Evolutionary conservation across 2,329 filamentous ascomycete species (phyloP), one percentile per base, ranked within the genome.

Genomic region (Trichoderma gracile): DNA sequence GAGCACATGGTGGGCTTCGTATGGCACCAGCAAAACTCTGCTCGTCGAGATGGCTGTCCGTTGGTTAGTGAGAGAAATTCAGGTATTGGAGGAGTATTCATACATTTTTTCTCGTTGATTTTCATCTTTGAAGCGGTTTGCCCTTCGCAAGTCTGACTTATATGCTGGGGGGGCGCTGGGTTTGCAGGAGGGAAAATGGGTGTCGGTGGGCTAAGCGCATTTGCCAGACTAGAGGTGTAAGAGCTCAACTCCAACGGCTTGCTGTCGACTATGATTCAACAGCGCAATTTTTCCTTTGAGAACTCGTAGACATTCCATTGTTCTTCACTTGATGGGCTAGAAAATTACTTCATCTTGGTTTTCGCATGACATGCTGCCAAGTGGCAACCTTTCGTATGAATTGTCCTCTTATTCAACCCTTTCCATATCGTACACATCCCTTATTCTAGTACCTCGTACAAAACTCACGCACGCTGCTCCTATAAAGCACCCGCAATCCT

Each of bases 1-100:
- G 17, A 83, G 82, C 25, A 98, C 94, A 79, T 97, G 94, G 73
- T 88, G 89, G 43, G 82, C 78, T 67, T 89, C 89, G 77, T 97
- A 97, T 0, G 93, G 93, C 10, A 97, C 92, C 10, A 98, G 84
- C 19, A 96, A 83, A 50, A 91, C 80, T 56, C 81, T 81, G 5
- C 83, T 77, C 1, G 89, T 89, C 3, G 85, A 82, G 38, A 96
- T 78, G 19, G 89, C 92, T 96, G 69, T 7, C 17, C 15, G 1
- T 10, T n/a, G 9, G 5, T 59, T 42, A 59, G 43, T 7, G 3
- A 21, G 23, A 0, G 15, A n/a, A 7, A 4, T 0, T 15, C 25
- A 6, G 23, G n/a, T 8, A n/a, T 2, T 9, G 17, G 25, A n/a
- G 6, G 4, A 30, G 2, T 3, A 10, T 15, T 3, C n/a, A 40